A percentile compares a stretch with the other conserved stretches of the same genome.
Evolutionary conservation across 768 basidiomycete genomes (phyloP).

Genomic region (Termitomyces eurrhizus): DNA sequence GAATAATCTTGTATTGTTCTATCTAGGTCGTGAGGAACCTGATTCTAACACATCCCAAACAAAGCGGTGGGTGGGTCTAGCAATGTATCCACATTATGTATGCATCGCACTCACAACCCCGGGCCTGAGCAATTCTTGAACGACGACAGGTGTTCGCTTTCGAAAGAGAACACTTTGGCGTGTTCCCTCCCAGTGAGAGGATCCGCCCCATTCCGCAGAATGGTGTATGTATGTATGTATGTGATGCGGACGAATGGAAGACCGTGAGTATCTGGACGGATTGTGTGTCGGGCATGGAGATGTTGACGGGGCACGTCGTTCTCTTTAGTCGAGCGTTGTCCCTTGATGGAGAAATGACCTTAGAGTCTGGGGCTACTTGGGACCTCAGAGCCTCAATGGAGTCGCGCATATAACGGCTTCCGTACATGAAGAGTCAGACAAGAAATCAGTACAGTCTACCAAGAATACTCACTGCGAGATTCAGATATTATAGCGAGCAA

Average conservation of each 20-base stretch:
- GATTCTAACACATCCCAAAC: not conserved
- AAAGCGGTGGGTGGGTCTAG: not conserved
- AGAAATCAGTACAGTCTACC: not conserved
- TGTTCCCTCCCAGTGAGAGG: not conserved
- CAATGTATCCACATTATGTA: not conserved
- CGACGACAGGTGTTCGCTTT: not conserved
- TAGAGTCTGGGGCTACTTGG: constrained; percentile 1
- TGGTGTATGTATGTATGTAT: not conserved
- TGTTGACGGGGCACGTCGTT: not conserved
- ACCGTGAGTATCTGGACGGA: not conserved
- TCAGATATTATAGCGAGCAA: constrained; percentile 6
- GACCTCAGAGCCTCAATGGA: constrained; percentile 2
- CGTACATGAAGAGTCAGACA: not conserved
- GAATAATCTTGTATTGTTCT: too few species aligned
- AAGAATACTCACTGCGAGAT: not conserved
- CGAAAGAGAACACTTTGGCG: not conserved
- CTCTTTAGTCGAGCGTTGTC: not conserved
- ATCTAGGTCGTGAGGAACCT: too few species aligned
- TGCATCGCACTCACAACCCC: not conserved
- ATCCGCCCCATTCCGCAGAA: constrained; percentile 5
- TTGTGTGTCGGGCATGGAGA: not conserved
- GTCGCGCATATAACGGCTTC: constrained; percentile 4
- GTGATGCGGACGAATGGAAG: constrained; percentile 7
- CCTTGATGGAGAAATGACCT: constrained; percentile 1
- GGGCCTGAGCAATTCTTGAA: constrained; percentile 2